A percentile compares a stretch with the other conserved stretches of the same genome.
phyloP scores from a whole-genome alignment of 768 basidiomycete species.

The Mycena leptocephala region DNA sequence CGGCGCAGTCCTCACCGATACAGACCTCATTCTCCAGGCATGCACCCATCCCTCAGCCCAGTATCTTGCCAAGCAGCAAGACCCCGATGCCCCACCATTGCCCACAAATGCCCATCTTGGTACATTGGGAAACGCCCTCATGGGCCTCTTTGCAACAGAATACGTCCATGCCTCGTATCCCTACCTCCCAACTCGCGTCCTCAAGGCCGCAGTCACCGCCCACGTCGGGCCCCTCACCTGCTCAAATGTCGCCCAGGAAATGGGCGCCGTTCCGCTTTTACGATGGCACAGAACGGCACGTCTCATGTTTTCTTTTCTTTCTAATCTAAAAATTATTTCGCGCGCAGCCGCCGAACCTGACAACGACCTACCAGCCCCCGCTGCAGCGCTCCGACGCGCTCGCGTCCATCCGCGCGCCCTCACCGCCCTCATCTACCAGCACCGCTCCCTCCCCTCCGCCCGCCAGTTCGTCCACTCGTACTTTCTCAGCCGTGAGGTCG shows the following conservation, averaged over 20 bases:
- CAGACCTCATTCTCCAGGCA: conserved; percentile 76
- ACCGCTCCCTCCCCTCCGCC: conserved; percentile 89
- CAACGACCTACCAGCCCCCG: conserved; percentile 58
- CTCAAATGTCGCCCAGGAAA: conserved; percentile 88
- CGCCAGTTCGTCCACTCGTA: conserved; percentile 91
- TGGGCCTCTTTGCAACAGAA: conserved; percentile 93
- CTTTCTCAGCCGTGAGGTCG: conserved; percentile 90
- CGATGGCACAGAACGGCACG: conserved; percentile 88
- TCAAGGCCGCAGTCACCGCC: conserved; percentile 93
- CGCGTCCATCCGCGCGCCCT: conserved; percentile 89
- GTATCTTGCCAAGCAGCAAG: conserved; percentile 68
- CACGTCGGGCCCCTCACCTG: conserved; percentile 92
- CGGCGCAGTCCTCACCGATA: conserved; percentile 65
- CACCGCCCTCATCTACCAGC: conserved; percentile 91
- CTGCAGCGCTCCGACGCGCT: conserved; percentile 90
- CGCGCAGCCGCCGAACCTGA: conserved; percentile 60
- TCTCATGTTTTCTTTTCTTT: conserved; percentile 29
- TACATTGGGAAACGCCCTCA: conserved; percentile 86
- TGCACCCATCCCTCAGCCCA: conserved; percentile 87
- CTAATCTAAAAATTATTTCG: background rate
- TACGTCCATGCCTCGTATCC: conserved; percentile 87
- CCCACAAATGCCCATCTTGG: conserved; percentile 84
- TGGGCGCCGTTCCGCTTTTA: conserved; percentile 83
- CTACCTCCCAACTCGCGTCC: conserved; percentile 91
- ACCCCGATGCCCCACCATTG: conserved; percentile 69